Percentiles rank a stretch among this genome's conserved stretches.
Evolutionary conservation across 2,329 filamentous ascomycete genomes (phyloP).

Genomic region (Aspergillus transmontanensis): DNA sequence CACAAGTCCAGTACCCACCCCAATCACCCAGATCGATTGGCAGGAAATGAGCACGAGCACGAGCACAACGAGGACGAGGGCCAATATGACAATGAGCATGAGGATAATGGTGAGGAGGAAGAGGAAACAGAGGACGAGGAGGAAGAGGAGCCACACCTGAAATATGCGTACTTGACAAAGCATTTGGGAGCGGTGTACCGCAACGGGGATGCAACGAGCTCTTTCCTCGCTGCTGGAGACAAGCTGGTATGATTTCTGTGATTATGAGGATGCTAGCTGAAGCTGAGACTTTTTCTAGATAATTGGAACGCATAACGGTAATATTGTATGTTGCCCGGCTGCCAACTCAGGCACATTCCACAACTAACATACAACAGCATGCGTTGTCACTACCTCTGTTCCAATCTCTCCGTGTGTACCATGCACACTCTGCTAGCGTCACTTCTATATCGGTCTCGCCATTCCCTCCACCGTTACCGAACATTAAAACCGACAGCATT

Average conservation of each 20-base stretch:
- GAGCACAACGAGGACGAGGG: constrained; percentile 18
- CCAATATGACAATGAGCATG: constrained; percentile 29
- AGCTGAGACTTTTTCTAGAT: constrained; percentile 60
- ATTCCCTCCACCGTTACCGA: constrained; percentile 65
- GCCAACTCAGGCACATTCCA: neutral
- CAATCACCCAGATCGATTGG: constrained; percentile 6
- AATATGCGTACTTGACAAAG: constrained; percentile 85
- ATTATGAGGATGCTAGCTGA: constrained; percentile 16
- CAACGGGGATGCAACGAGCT: constrained; percentile 91
- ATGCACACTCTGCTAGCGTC: constrained; percentile 88
- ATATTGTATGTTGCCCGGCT: constrained; percentile 68
- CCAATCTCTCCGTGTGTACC: constrained; percentile 80
- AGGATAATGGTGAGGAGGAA: constrained; percentile 54
- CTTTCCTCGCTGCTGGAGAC: constrained; percentile 87
- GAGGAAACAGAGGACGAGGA: constrained; percentile 76
- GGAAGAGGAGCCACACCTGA: constrained; percentile 91
- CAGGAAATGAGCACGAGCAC: constrained; percentile 19
- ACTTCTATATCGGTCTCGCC: constrained; percentile 90
- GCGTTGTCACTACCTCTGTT: constrained; percentile 82
- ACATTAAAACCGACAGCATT: constrained; percentile 40
- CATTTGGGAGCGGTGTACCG: constrained; percentile 80
- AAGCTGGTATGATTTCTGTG: constrained; percentile 73
- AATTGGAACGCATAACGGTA: constrained; percentile 92
- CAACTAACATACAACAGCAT: constrained; percentile 59
- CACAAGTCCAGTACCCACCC: constrained; percentile 10